Evolutionary conservation across 495 filamentous ascomycete genomes (phyloP).

Genomic region (Penicillium taxi): DNA sequence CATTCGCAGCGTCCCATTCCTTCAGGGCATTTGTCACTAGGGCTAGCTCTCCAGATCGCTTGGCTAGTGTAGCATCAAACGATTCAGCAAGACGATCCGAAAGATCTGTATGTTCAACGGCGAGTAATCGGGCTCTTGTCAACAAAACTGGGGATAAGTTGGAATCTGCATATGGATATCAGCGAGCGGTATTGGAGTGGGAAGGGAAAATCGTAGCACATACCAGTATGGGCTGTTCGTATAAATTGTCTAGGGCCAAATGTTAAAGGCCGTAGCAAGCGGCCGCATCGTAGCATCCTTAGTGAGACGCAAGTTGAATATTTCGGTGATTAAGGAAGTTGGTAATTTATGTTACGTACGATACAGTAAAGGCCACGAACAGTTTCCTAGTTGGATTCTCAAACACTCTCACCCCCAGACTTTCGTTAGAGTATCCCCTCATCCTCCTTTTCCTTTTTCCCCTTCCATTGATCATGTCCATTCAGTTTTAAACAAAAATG

Average conservation of each 20-base stretch:
- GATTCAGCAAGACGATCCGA: constrained; percentile 46
- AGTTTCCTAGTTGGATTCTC: constrained; percentile 1
- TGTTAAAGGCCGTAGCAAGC: constrained; percentile 22
- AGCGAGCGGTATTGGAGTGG: constrained; percentile 1
- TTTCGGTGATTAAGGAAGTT: background rate
- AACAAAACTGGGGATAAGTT: constrained; percentile 54
- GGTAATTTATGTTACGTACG: constrained; percentile 22
- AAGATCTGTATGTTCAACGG: constrained; percentile 58
- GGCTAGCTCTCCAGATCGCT: constrained; percentile 67
- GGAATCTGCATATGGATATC: constrained; percentile 29
- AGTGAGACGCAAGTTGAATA: background rate
- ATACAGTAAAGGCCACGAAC: constrained; percentile 38
- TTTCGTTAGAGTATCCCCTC: background rate
- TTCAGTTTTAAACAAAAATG: constrained; percentile 17
- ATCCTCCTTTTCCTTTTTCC: constrained; percentile 1
- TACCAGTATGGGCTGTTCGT: constrained; percentile 26
- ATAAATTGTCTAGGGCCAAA: constrained; percentile 8
- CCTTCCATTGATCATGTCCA: constrained; percentile 4
- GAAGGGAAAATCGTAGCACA: background rate
- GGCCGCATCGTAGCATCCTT: constrained; percentile 33
- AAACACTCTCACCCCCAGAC: background rate
- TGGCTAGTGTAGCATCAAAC: constrained; percentile 68
- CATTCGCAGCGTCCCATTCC: constrained; percentile 49
- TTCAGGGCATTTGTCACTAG: constrained; percentile 59
- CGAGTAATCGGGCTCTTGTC: constrained; percentile 53